A percentile compares a stretch with the other conserved stretches of the same genome.
phyloP scores from a whole-genome alignment of 306 rosid genomes.

The Parietaria judaica region DNA sequence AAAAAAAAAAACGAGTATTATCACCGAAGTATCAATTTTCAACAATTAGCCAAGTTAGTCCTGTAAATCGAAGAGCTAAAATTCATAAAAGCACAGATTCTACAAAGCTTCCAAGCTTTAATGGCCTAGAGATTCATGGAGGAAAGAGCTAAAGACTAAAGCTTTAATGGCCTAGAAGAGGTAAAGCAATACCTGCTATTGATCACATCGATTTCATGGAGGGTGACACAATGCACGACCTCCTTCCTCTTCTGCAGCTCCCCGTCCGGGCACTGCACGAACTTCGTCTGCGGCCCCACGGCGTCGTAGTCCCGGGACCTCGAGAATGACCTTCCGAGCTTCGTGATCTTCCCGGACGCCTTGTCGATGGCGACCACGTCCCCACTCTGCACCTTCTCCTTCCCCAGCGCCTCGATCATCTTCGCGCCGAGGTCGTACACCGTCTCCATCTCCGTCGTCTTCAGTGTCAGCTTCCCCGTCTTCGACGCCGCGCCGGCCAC shows the following conservation, averaged over 20 bases:
- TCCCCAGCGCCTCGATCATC: conserved; percentile 89
- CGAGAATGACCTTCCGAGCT: conserved; percentile 88
- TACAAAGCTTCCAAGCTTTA: not conserved
- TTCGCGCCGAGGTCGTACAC: conserved; percentile 94
- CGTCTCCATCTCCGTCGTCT: conserved; percentile 97
- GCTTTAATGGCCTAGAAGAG: not conserved
- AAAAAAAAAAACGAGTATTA: too few relatives aligned
- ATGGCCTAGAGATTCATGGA: not conserved
- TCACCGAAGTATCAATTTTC: too few relatives aligned
- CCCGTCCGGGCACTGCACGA: conserved; percentile 95
- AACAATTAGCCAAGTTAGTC: too few relatives aligned
- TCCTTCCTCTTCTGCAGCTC: conserved; percentile 99
- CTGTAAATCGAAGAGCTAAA: too few relatives aligned
- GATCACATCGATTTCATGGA: conserved; percentile 97
- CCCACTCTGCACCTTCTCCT: conserved; percentile 92
- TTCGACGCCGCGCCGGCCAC: conserved; percentile 75
- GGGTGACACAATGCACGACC: conserved; percentile 94
- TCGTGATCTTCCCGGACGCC: conserved; percentile 86
- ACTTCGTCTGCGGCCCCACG: conserved; percentile 82
- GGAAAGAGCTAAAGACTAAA: not conserved
- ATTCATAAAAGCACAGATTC: not conserved
- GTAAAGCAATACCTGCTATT: conserved; percentile 71
- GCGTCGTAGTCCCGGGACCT: conserved; percentile 96
- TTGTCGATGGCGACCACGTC: conserved; percentile 65
- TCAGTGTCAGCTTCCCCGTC: conserved; percentile 81